A percentile compares a stretch with the other conserved stretches of the same genome.
These are phyloP conservation scores for Apiotrichum sp. DNA, from an alignment of 1,284 basidiomycete genomes.

Conservation along the genomic window DNA sequence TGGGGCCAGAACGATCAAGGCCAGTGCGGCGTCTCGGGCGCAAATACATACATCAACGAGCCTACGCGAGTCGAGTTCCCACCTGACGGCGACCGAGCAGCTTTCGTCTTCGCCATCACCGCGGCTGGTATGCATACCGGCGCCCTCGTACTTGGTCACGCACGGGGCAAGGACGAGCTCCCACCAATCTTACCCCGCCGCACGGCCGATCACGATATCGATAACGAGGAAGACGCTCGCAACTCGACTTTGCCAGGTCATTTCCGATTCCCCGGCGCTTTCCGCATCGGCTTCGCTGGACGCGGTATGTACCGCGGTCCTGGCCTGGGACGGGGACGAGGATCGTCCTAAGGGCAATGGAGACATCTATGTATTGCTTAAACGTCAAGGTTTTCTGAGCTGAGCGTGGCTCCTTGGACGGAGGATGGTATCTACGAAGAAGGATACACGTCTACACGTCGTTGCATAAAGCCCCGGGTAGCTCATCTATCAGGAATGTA, in stretches of 20 bases:
- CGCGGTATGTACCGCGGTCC: conserved; percentile 3
- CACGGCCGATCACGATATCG: background rate
- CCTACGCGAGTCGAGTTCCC: conserved; percentile 65
- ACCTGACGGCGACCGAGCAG: conserved; percentile 39
- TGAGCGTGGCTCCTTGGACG: no score
- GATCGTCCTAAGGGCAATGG: no score
- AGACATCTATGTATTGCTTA: no score
- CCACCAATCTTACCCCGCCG: background rate
- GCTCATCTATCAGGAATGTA: no score
- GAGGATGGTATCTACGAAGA: no score
- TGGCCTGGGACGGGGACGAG: no score
- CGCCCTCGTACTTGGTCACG: conserved; percentile 66
- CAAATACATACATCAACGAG: conserved; percentile 12
- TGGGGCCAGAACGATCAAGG: conserved; percentile 77
- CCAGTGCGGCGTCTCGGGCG: conserved; percentile 60
- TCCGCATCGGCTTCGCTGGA: conserved; percentile 18
- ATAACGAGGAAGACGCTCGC: background rate
- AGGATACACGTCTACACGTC: no score
- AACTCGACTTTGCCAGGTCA: background rate
- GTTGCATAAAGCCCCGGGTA: no score
- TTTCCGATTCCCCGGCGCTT: background rate
- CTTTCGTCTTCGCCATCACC: conserved; percentile 69
- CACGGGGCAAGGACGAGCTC: conserved; percentile 1
- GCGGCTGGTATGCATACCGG: conserved; percentile 84
- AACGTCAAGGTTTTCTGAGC: no score